Evolutionary conservation across 2,329 filamentous ascomycete species (phyloP), one percentile per base, ranked within the genome.

Genomic region (Harringtonia lauricola): DNA sequence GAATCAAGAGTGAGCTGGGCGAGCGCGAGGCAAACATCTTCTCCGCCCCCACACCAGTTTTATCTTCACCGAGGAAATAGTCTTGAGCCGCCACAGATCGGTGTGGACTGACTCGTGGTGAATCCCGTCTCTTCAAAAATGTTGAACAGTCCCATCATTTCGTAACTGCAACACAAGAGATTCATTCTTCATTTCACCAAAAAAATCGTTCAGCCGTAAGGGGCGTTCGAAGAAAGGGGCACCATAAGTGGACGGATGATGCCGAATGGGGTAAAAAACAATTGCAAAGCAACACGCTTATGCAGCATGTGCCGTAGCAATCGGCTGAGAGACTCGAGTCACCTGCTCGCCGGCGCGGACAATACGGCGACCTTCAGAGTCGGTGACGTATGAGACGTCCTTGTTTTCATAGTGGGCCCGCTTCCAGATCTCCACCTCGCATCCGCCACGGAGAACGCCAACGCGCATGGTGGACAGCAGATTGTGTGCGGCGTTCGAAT

Each of bases 381-480:
- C 89, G 61, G 86, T 88, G 61, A 86, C 76, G 52, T 83, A 81
- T 46, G 81, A 78, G 46, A 85, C 74, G 55, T 89, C 85, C 71
- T 90, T 89, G 71, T 84, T 86, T 66, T 89, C 84, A 55, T 80
- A 76, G 63, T 89, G 83, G 45, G 83, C 79, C 35, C 85, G 81
- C 76, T 92, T 92, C 86, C 86, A 94, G 64, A 92, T 88, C 72
- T 94, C 86, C 24, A 94, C 86, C 63, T 92, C 86, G 60, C 84
- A 87, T 36, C 86, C 86, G 51, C 86, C 86, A 42, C 85, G 83
- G 51, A 94, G 82, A 39, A 94, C 86, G 63, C 85, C 86, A 14
- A 92, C 81, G 54, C 86, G 76, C 85, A 92, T 92, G 53, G 85
- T 92, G 8, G 83, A 88, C 50, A 94, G 74, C 48, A 92, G 65